Evolutionary conservation across 1,139 yeast species (phyloP), one percentile per base, ranked within the genome.

Genomic region (Pichia sp.): DNA sequence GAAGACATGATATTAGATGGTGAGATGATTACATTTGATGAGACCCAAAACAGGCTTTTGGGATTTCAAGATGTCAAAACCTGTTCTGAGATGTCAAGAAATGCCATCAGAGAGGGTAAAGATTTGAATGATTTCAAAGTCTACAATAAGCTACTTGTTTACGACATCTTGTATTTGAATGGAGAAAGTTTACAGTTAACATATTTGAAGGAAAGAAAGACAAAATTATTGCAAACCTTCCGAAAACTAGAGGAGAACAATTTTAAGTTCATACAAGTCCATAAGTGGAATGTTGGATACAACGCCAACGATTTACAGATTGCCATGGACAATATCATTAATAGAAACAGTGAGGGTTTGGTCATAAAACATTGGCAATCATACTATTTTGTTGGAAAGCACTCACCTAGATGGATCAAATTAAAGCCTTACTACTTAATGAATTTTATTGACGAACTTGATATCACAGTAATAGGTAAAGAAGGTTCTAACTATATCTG

Each of bases 21-120:
- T 1, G 99, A 93, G 70, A 87, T 93, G 90, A 84, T 92, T 0
- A 90, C 96, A 0, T 90, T 83, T 80, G 97, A 92, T 67, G 80
- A 50, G 31, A 26, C 26, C 4, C 50, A 50, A 26, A 30, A 32
- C 5, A 38, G 80, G 11, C 72, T 76, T 11, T 45, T 57, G 10
- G 62, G 62, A 5, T 58, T 56, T 47, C 52, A 57, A 23, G 52
- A 51, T 41, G 62, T 59, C 15, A 59, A 59, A 54, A 26, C 48
- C 42, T 55, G 58, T 29, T 26, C 49, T 19, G 59, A 56, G 31
- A 45, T 44, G 38, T 34, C 52, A 8, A n/a, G 8, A 3, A 23
- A 16, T 11, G 15, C 29, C 5, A 8, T 51, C 2, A 38, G 43
- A 7, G 11, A 49, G 5, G 47, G 45, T 1, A 32, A 30, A 8